Conservation (phyloP, 345 rosid genomes). For the Hibiscus tridactylites region DNA sequence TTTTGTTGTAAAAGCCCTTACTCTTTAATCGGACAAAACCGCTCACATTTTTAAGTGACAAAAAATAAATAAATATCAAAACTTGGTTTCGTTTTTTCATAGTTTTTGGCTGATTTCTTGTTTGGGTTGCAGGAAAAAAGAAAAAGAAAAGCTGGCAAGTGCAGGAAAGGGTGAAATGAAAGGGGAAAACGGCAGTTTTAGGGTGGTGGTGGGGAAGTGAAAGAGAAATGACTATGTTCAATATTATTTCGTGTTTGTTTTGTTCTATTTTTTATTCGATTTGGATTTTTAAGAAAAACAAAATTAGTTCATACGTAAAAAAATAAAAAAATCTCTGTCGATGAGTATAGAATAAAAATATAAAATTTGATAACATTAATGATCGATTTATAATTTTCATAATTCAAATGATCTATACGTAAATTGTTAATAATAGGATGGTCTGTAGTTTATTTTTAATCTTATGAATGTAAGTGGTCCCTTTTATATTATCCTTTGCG, state of each 20-base stretch:
- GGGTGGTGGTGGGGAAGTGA: neutral
- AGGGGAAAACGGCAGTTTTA: conserved; percentile 4
- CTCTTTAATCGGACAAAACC: neutral
- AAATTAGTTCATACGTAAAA: too few species aligned
- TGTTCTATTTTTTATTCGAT: neutral
- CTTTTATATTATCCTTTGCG: too few species aligned
- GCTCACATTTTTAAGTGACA: neutral
- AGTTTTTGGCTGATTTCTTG: conserved; percentile 2
- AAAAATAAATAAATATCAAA: neutral
- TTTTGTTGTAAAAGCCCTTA: neutral
- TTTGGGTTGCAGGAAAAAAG: neutral
- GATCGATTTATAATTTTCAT: too few species aligned
- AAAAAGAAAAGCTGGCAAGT: neutral
- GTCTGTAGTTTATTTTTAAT: too few species aligned
- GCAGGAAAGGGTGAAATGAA: neutral
- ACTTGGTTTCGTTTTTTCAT: neutral
- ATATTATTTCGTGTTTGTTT: neutral
- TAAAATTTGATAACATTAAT: too few species aligned
- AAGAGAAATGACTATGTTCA: neutral
- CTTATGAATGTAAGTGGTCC: too few species aligned
- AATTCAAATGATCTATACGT: too few species aligned
- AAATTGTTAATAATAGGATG: too few species aligned
- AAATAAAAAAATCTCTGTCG: too few species aligned
- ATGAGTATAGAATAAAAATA: too few species aligned
- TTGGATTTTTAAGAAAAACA: too few species aligned